These are phyloP conservation scores for Phycomyces blakesleeanus DNA, from an alignment of 192 early-diverging fungal genomes.

Conservation along the genomic window DNA sequence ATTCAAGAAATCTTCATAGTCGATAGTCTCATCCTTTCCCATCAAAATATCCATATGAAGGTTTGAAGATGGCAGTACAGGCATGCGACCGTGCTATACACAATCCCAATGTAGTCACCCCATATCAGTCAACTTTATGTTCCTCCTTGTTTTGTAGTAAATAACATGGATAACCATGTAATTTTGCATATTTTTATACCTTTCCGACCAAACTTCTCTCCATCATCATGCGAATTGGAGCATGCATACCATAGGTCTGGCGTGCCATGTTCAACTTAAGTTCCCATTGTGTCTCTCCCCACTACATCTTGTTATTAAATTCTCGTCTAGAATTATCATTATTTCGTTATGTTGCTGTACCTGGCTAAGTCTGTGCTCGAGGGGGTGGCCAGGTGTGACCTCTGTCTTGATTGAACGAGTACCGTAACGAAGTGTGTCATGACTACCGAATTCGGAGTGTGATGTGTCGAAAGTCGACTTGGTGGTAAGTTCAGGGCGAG, in stretches of 20 bases:
- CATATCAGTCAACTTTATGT: too few species aligned
- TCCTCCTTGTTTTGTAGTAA: too few species aligned
- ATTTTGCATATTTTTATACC: constrained; percentile 24
- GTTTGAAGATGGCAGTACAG: constrained; percentile 59
- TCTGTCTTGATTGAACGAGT: constrained; percentile 58
- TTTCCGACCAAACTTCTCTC: constrained; percentile 68
- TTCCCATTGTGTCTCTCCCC: constrained; percentile 80
- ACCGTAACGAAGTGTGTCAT: constrained; percentile 82
- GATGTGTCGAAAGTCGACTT: constrained; percentile 37
- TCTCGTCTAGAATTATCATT: neutral
- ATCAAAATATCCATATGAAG: constrained; percentile 75
- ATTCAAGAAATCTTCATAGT: constrained; percentile 86
- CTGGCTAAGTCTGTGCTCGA: constrained; percentile 71
- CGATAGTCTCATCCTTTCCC: constrained; percentile 86
- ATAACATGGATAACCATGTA: neutral
- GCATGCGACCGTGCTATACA: constrained; percentile 42
- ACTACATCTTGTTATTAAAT: constrained; percentile 42
- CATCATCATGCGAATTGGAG: constrained; percentile 92
- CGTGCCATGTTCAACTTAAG: constrained; percentile 80
- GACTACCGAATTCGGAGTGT: constrained; percentile 67
- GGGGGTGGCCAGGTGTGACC: constrained; percentile 66
- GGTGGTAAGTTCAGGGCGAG: constrained; percentile 14
- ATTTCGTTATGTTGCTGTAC: constrained; percentile 33
- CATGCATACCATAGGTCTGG: constrained; percentile 80
- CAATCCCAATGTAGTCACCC: too few species aligned